phyloP scores from a whole-genome alignment of 2,329 filamentous ascomycete genomes.

The Apiospora pterosperma region DNA sequence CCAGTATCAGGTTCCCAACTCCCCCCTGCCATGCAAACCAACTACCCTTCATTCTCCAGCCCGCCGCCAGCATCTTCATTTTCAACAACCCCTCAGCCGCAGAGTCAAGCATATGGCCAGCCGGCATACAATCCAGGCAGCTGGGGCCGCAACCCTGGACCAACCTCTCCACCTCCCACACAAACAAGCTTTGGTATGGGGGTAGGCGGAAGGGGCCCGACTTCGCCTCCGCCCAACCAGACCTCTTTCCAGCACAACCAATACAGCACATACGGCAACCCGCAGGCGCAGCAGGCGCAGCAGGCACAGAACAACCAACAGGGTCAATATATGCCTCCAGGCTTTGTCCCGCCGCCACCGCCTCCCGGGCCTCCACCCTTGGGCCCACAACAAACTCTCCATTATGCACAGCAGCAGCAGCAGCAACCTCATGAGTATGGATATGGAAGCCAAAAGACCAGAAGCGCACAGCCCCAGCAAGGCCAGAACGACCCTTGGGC shows the following conservation, averaged over 20 bases:
- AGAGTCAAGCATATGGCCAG: conserved; percentile 44
- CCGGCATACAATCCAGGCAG: conserved; percentile 54
- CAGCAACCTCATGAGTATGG: not conserved
- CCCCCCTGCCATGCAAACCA: conserved; percentile 50
- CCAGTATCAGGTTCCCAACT: conserved; percentile 58
- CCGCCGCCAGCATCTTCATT: conserved; percentile 33
- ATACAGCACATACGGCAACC: conserved; percentile 44
- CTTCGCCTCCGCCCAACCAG: conserved; percentile 54
- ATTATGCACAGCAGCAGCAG: conserved; percentile 35
- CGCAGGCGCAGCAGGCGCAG: conserved; percentile 35
- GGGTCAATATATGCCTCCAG: conserved; percentile 44
- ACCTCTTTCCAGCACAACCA: conserved; percentile 39
- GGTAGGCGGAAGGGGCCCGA: conserved; percentile 31
- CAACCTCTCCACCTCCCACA: conserved; percentile 42
- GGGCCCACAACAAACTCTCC: conserved; percentile 60
- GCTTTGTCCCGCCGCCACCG: conserved; percentile 61
- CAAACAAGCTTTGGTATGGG: conserved; percentile 33
- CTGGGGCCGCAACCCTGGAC: conserved; percentile 55
- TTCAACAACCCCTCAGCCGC: conserved; percentile 26
- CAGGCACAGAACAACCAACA: conserved; percentile 32
- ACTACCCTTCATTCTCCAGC: conserved; percentile 40
- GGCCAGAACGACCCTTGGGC: conserved; percentile 32
- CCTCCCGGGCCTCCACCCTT: conserved; percentile 60
- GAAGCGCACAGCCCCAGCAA: not conserved
- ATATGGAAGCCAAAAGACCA: not conserved